phyloP scores from a whole-genome alignment of 345 rosid genomes.

The Nephelium lappaceum region DNA sequence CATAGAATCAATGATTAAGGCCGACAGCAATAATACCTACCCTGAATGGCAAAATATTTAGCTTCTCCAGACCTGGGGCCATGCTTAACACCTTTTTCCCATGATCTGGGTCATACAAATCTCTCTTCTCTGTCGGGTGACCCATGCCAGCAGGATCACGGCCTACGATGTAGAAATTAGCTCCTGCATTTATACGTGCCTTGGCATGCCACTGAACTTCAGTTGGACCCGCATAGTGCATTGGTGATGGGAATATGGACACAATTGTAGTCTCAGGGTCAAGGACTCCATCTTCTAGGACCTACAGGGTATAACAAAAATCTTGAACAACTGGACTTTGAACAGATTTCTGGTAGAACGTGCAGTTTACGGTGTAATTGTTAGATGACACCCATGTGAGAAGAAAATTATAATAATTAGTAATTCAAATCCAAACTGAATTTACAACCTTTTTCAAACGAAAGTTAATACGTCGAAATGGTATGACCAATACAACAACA shows the following conservation, averaged over 20 bases:
- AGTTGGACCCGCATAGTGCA: slow-evolving; percentile 99
- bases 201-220: slow-evolving; percentile 99
- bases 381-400: not conserved
- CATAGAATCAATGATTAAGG: not conserved
- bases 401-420: not conserved
- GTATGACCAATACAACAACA: not conserved
- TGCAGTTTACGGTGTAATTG: not conserved
- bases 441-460: not conserved
- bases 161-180: slow-evolving; percentile 95
- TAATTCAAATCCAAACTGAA: not conserved
- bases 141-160: slow-evolving; percentile 99
- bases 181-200: slow-evolving; percentile 95
- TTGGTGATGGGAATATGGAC: slow-evolving; percentile 94
- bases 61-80: slow-evolving; percentile 98
- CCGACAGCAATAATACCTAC: slow-evolving; percentile 36
- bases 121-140: slow-evolving; percentile 94
- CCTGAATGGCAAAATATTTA: slow-evolving; percentile 92
- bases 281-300: slow-evolving; percentile 89
- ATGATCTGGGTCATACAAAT: slow-evolving; percentile 92
- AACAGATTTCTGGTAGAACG: not conserved
- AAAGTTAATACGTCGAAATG: not conserved
- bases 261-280: slow-evolving; percentile 91
- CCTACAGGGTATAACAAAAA: slow-evolving; percentile 41
- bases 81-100: slow-evolving; percentile 95
- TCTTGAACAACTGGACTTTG: not conserved